These are phyloP conservation scores for Hanseniaspora clermontiae DNA, from an alignment of 805 yeast genomes.

Conservation along the genomic window DNA sequence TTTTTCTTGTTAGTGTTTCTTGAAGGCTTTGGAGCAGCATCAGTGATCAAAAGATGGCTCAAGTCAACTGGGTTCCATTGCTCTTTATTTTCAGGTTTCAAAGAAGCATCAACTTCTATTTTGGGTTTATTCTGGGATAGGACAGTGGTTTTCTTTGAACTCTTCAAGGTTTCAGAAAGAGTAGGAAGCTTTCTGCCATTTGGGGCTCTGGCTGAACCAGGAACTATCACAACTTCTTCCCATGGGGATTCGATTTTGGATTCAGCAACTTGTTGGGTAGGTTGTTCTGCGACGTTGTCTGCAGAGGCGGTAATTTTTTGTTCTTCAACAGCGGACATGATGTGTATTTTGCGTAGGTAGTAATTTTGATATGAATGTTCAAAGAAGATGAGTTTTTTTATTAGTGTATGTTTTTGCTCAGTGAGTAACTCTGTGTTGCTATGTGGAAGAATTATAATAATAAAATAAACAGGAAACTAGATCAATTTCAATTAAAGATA, in stretches of 20 bases:
- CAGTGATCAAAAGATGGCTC: not conserved
- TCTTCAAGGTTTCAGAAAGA: constrained; percentile 25
- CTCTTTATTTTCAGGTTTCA: constrained; percentile 7
- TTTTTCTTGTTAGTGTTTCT: not conserved
- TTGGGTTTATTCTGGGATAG: constrained; percentile 14
- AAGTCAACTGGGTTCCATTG: constrained; percentile 11
- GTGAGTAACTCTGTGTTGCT: not conserved
- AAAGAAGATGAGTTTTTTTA: too few relatives aligned
- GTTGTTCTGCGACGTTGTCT: not conserved
- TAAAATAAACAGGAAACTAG: too few relatives aligned
- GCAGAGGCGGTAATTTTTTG: not conserved
- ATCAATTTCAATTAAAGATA: too few relatives aligned
- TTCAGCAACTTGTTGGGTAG: not conserved
- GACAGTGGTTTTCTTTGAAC: constrained; percentile 12
- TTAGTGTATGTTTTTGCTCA: too few relatives aligned
- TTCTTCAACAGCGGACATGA: not conserved
- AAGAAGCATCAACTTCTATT: constrained; percentile 3
- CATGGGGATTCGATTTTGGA: constrained; percentile 48
- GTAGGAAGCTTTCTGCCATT: constrained; percentile 28
- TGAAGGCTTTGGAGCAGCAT: not conserved
- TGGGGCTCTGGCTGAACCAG: constrained; percentile 22
- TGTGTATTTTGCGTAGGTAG: not conserved
- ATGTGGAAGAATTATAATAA: too few relatives aligned
- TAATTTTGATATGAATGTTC: too few relatives aligned
- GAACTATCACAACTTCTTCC: constrained; percentile 27